Percentiles rank a stretch among this genome's conserved stretches.
phyloP scores from a whole-genome alignment of 352 stramenopile species.

The Globisporangium solare region DNA sequence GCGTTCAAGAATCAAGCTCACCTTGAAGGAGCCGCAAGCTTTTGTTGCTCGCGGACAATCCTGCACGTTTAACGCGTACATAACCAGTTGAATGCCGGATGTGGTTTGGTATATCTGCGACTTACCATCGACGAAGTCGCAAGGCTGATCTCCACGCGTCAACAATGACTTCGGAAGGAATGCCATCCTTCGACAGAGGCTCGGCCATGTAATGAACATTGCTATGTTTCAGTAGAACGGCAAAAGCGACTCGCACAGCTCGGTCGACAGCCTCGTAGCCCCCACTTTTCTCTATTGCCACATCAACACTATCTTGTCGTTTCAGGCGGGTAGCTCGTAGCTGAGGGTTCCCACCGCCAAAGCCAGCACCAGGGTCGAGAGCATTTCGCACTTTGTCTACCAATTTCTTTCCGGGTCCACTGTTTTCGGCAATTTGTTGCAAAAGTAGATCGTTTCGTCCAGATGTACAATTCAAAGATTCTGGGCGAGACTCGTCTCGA shows the following conservation, averaged over 20 bases:
- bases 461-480: conserved; percentile 7
- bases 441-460: conserved; percentile 53
- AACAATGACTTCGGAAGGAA: conserved; percentile 59
- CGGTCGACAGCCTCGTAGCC: conserved; percentile 77
- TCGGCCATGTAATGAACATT: conserved; percentile 69
- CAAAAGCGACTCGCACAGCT: conserved; percentile 76
- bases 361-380: conserved; percentile 41
- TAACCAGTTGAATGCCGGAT: neutral
- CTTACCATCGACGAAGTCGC: conserved; percentile 76
- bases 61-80: conserved; percentile 18
- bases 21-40: conserved; percentile 59
- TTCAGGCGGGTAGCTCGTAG: conserved; percentile 60
- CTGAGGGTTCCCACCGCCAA: conserved; percentile 47
- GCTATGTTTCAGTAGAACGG: conserved; percentile 76
- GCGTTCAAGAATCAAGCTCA: conserved; percentile 9
- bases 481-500: neutral
- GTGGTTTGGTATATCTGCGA: neutral
- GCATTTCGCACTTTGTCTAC: conserved; percentile 75
- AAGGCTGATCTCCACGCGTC: conserved; percentile 73
- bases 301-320: conserved; percentile 81
- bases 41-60: conserved; percentile 88
- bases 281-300: conserved; percentile 79
- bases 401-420: conserved; percentile 70
- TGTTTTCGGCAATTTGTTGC: conserved; percentile 69
- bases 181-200: conserved; percentile 51